Conservation (phyloP, 371 early-diverging fungal genomes). For the Lichtheimia hyalospora region DNA sequence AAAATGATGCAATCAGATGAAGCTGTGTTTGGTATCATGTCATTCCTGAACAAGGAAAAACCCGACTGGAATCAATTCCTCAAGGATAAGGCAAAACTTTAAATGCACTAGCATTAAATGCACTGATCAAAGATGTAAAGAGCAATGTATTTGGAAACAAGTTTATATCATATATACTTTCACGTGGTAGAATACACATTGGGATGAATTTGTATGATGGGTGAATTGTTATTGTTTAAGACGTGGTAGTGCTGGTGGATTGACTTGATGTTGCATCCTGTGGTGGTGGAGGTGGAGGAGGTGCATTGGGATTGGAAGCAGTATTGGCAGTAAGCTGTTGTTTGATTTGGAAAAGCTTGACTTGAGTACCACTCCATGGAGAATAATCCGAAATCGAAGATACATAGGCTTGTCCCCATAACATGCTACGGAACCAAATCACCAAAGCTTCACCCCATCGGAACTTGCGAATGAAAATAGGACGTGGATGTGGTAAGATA, state of each 20-base stretch:
- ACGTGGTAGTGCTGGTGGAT: neutral
- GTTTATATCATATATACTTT: too few relatives aligned
- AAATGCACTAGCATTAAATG: neutral
- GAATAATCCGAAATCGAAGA: conserved; percentile 52
- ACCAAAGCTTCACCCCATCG: conserved; percentile 59
- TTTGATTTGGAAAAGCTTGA: conserved; percentile 60
- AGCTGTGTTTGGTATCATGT: conserved; percentile 66
- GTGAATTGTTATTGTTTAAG: neutral
- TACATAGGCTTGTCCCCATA: conserved; percentile 68
- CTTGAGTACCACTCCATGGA: conserved; percentile 65
- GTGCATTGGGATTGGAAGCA: conserved; percentile 1
- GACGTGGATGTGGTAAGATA: conserved; percentile 37
- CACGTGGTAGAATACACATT: too few relatives aligned
- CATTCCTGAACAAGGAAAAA: conserved; percentile 55
- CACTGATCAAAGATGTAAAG: too few relatives aligned
- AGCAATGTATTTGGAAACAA: too few relatives aligned
- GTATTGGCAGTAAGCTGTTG: conserved; percentile 18
- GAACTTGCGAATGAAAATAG: conserved; percentile 50
- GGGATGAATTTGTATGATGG: too few relatives aligned
- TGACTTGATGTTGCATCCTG: neutral
- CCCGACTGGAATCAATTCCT: conserved; percentile 60
- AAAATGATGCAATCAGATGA: conserved; percentile 70
- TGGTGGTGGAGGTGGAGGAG: neutral
- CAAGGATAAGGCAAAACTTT: conserved; percentile 38
- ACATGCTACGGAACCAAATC: conserved; percentile 67